Percentiles rank a stretch among this genome's conserved stretches.
Evolutionary conservation across 2,329 filamentous ascomycete species (phyloP).

Genomic region (Podosphaera fusca): DNA sequence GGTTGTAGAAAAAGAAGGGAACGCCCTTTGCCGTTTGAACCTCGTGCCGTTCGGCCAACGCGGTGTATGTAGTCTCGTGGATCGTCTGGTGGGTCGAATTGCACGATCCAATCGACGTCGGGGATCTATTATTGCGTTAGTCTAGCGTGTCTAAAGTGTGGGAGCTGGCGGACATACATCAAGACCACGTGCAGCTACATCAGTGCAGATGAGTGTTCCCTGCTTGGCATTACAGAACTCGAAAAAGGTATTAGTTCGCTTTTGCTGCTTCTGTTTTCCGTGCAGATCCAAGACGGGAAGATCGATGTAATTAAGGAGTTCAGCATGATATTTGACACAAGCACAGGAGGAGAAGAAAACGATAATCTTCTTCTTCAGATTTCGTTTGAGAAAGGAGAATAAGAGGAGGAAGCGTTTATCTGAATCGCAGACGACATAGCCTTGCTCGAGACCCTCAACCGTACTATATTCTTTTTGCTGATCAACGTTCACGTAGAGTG

Average conservation of each 20-base stretch:
- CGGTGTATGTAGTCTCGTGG: constrained; percentile 85
- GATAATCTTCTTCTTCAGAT: constrained; percentile 78
- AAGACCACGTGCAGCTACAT: constrained; percentile 82
- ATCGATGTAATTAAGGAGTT: constrained; percentile 94
- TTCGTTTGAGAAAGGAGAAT: constrained; percentile 82
- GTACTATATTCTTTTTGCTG: constrained; percentile 74
- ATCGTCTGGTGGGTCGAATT: constrained; percentile 87
- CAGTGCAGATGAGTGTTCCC: constrained; percentile 83
- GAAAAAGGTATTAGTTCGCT: constrained; percentile 96
- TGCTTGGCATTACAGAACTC: constrained; percentile 74
- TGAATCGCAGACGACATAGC: constrained; percentile 80
- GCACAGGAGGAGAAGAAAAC: constrained; percentile 88
- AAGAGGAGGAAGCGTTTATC: constrained; percentile 85
- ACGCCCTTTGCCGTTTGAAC: constrained; percentile 59
- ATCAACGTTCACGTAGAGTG: constrained; percentile 93
- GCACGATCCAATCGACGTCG: constrained; percentile 85
- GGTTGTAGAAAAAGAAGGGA: constrained; percentile 87
- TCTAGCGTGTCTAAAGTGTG: background rate
- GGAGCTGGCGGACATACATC: constrained; percentile 32
- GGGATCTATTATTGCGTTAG: constrained; percentile 39
- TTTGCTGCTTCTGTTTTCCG: constrained; percentile 96
- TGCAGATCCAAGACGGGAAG: constrained; percentile 68
- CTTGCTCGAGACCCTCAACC: constrained; percentile 83
- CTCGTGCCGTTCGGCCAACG: constrained; percentile 81
- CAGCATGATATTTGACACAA: constrained; percentile 86